phyloP scores from a whole-genome alignment of 1,139 yeast species.

The Scheffersomyces segobiensis region DNA sequence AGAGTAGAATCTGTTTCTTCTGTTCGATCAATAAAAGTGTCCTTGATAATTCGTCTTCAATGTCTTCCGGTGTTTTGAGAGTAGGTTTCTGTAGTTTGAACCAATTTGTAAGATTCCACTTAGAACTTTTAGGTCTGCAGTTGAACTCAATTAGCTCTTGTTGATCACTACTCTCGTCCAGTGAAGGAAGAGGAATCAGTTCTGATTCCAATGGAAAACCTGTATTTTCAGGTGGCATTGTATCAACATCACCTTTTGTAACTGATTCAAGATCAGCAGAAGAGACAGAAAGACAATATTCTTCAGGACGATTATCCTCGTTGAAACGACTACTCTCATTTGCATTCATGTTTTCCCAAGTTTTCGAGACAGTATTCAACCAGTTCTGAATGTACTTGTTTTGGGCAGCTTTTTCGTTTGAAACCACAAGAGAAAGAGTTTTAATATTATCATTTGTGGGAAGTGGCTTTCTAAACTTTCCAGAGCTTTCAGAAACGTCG shows the following conservation, averaged over 20 bases:
- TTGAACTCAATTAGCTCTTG: neutral
- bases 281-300: neutral
- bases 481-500: neutral
- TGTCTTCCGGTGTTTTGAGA: neutral
- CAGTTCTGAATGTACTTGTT: neutral
- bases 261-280: neutral
- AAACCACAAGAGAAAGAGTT: neutral
- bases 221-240: neutral
- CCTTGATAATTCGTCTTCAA: neutral
- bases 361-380: neutral
- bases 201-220: neutral
- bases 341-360: neutral
- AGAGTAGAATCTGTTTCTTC: neutral
- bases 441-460: neutral
- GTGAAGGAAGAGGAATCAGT: neutral
- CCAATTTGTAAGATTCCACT: neutral
- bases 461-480: neutral
- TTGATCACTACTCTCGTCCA: neutral
- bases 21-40: neutral
- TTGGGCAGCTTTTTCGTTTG: neutral
- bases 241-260: neutral
- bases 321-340: neutral
- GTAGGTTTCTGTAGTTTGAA: neutral
- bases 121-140: neutral
- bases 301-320: neutral